Conservation (phyloP, 2,329 filamentous ascomycete genomes). For the Spiromastix sp. region DNA sequence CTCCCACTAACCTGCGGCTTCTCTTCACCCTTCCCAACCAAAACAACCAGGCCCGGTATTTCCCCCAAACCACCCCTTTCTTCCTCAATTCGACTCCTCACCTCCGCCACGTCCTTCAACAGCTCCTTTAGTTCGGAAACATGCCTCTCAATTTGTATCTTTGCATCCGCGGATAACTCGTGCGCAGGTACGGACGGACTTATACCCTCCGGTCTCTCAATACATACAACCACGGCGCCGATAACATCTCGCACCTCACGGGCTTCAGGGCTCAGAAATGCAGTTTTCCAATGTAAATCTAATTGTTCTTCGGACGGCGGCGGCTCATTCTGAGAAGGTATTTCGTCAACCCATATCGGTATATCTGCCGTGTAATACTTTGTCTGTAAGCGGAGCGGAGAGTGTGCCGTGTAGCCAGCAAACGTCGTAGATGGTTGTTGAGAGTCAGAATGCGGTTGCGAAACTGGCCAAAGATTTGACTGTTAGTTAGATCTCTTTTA, state of each 20-base stretch:
- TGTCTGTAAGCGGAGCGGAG: constrained; percentile 30
- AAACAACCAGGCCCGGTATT: constrained; percentile 27
- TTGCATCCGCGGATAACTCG: neutral
- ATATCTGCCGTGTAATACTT: constrained; percentile 36
- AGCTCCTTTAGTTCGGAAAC: constrained; percentile 22
- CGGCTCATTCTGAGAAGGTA: constrained; percentile 16
- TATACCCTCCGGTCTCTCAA: constrained; percentile 18
- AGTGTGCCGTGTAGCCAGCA: constrained; percentile 37
- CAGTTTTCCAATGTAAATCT: constrained; percentile 23
- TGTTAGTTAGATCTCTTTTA: too few relatives aligned
- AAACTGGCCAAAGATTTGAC: constrained; percentile 1
- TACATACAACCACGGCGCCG: constrained; percentile 31
- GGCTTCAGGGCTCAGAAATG: constrained; percentile 32
- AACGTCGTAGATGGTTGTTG: constrained; percentile 17
- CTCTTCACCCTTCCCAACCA: constrained; percentile 16
- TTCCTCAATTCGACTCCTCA: constrained; percentile 32
- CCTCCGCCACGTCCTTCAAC: constrained; percentile 25
- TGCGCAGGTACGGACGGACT: constrained; percentile 2
- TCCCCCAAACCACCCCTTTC: constrained; percentile 30
- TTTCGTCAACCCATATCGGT: constrained; percentile 38
- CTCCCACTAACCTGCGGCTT: constrained; percentile 1
- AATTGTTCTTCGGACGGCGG: neutral
- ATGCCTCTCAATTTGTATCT: constrained; percentile 11
- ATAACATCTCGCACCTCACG: constrained; percentile 35
- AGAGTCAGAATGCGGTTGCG: constrained; percentile 2